These are phyloP conservation scores for Scutellaria galericulata DNA, from an alignment of 257 asterid species.

Conservation along the genomic window DNA sequence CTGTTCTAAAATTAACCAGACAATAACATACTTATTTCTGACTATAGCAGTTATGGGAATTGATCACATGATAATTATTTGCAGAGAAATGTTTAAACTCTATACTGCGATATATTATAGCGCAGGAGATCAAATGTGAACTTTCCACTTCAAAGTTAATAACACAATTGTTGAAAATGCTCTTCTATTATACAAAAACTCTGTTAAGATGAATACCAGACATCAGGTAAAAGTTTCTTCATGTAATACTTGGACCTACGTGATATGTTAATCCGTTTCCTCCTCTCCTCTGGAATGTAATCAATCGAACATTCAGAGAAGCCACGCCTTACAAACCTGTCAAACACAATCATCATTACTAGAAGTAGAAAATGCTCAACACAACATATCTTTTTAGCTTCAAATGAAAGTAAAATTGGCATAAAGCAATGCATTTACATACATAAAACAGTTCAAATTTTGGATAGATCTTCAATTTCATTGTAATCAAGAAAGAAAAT, in stretches of 20 bases:
- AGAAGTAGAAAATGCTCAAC: neutral
- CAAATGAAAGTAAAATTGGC: neutral
- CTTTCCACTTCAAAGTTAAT: neutral
- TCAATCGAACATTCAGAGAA: conserved; percentile 73
- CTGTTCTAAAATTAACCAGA: too few species aligned
- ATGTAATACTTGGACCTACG: conserved; percentile 84
- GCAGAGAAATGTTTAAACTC: too few species aligned
- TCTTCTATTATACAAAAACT: conserved; percentile 34
- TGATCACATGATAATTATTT: too few species aligned
- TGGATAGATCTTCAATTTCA: neutral
- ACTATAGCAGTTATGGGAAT: too few species aligned
- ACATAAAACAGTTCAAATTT: neutral
- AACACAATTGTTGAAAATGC: neutral
- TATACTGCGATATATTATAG: too few species aligned
- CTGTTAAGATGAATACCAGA: conserved; percentile 54
- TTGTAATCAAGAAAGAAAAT: conserved; percentile 9
- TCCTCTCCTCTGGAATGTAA: conserved; percentile 61
- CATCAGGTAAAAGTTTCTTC: conserved; percentile 72
- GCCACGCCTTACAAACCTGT: conserved; percentile 93
- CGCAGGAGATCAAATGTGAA: too few species aligned
- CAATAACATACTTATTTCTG: too few species aligned
- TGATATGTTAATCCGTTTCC: conserved; percentile 65
- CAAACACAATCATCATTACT: conserved; percentile 7
- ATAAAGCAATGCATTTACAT: neutral
- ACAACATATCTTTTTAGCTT: neutral